Conservation (phyloP, 2,329 filamentous ascomycete species). For the Microdochium paspali region DNA sequence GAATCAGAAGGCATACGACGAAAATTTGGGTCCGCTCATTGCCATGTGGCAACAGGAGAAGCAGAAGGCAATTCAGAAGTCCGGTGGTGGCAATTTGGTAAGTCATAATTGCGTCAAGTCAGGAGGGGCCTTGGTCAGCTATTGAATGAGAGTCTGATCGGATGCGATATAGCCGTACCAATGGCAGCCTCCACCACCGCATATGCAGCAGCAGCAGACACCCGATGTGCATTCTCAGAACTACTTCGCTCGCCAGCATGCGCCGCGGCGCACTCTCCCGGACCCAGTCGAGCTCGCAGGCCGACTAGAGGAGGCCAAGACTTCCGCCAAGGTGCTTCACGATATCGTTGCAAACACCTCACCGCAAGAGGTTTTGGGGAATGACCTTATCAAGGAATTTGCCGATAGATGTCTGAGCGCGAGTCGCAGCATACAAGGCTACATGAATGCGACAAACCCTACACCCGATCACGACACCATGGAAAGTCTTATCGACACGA, state of each 20-base stretch:
- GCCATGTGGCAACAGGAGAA: conserved; percentile 91
- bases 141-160: background rate
- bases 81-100: background rate
- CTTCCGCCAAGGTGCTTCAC: conserved; percentile 82
- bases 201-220: conserved; percentile 31
- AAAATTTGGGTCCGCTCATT: conserved; percentile 60
- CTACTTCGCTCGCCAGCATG: conserved; percentile 46
- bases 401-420: conserved; percentile 76
- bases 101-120: background rate
- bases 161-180: background rate
- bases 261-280: conserved; percentile 42
- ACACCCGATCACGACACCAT: conserved; percentile 88
- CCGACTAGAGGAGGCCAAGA: conserved; percentile 81
- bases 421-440: conserved; percentile 71
- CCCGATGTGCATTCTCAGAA: conserved; percentile 36
- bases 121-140: background rate
- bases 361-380: conserved; percentile 61
- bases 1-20: conserved; percentile 61
- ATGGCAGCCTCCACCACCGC: conserved; percentile 17
- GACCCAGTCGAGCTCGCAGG: conserved; percentile 67
- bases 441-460: conserved; percentile 73
- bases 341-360: conserved; percentile 86
- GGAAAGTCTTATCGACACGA: conserved; percentile 86
- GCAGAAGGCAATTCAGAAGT: conserved; percentile 35
- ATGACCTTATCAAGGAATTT: conserved; percentile 92